Percentiles rank a stretch among this genome's conserved stretches.
These are phyloP conservation scores for Ganoderma lucidum DNA, from an alignment of 1,284 basidiomycete genomes.

Conservation along the genomic window DNA sequence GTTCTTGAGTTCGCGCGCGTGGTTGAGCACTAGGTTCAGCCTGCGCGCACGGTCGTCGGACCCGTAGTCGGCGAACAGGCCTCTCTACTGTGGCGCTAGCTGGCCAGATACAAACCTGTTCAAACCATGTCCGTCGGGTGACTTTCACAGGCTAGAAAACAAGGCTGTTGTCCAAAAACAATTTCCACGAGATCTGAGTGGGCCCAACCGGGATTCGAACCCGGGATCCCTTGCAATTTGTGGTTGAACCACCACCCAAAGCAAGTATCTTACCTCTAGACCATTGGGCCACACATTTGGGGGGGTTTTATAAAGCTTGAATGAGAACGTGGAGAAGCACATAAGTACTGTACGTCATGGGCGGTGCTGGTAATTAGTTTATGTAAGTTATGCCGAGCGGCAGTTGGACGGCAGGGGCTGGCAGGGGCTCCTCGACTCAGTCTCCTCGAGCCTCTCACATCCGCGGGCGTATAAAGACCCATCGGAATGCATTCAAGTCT, in stretches of 20 bases:
- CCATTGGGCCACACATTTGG: conserved; percentile 42
- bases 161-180: too few species aligned
- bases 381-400: too few species aligned
- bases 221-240: conserved; percentile 48
- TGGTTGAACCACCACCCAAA: conserved; percentile 39
- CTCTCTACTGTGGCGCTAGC: too few species aligned
- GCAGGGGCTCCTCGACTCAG: too few species aligned
- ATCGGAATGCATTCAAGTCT: background rate
- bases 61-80: conserved; percentile 25
- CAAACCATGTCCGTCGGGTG: too few species aligned
- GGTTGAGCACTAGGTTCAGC: conserved; percentile 20
- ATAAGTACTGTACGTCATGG: too few species aligned
- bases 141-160: too few species aligned
- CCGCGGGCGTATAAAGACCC: background rate
- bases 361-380: too few species aligned
- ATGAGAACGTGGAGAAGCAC: background rate
- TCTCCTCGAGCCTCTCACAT: background rate
- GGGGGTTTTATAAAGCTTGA: too few species aligned
- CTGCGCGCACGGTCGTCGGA: conserved; percentile 31
- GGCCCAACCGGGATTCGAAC: conserved; percentile 50
- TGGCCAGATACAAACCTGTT: too few species aligned
- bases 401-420: too few species aligned
- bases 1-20: conserved; percentile 24
- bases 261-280: conserved; percentile 53
- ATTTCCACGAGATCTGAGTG: conserved; percentile 22